Evolutionary conservation across 345 rosid species (phyloP).

Genomic region (Noccaea caerulescens): DNA sequence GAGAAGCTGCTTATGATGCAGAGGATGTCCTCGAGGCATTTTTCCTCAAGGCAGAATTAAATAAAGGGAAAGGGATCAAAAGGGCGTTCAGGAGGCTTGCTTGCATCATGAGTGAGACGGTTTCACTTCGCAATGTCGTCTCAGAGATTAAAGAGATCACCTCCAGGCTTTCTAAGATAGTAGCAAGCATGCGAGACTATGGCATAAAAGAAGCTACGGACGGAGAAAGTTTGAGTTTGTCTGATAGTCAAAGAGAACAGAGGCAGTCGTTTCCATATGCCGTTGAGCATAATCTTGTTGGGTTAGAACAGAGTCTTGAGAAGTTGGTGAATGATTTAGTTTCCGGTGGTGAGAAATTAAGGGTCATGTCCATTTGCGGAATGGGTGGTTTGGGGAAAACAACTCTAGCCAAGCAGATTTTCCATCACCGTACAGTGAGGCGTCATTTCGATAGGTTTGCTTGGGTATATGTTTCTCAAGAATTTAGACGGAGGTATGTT

Average conservation of each 20-base stretch:
- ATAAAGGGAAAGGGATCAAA: slow-evolving; percentile 28
- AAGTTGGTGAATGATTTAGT: slow-evolving; percentile 43
- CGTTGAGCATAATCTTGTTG: slow-evolving; percentile 50
- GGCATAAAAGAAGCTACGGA: slow-evolving; percentile 45
- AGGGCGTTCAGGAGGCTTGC: slow-evolving; percentile 22
- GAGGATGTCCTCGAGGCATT: slow-evolving; percentile 45
- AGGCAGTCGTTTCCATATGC: slow-evolving; percentile 47
- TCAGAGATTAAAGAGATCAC: slow-evolving; percentile 41
- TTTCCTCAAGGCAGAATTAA: slow-evolving; percentile 34
- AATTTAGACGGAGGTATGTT: slow-evolving; percentile 44
- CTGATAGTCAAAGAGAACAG: slow-evolving; percentile 35
- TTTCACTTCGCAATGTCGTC: slow-evolving; percentile 33
- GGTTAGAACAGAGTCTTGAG: slow-evolving; percentile 44
- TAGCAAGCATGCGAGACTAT: slow-evolving; percentile 43
- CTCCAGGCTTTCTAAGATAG: slow-evolving; percentile 42
- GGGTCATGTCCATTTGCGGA: slow-evolving; percentile 50
- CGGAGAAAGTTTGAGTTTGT: slow-evolving; percentile 24
- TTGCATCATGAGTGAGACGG: slow-evolving; percentile 23
- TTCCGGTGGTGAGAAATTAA: slow-evolving; percentile 10
- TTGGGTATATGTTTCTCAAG: slow-evolving; percentile 54
- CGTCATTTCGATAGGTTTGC: slow-evolving; percentile 47
- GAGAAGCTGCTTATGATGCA: slow-evolving; percentile 44
- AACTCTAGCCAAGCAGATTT: slow-evolving; percentile 50
- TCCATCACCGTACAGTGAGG: slow-evolving; percentile 40
- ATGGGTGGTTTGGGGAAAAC: slow-evolving; percentile 70